Evolutionary conservation across 768 basidiomycete genomes (phyloP).

Genomic region (Mycena metata): DNA sequence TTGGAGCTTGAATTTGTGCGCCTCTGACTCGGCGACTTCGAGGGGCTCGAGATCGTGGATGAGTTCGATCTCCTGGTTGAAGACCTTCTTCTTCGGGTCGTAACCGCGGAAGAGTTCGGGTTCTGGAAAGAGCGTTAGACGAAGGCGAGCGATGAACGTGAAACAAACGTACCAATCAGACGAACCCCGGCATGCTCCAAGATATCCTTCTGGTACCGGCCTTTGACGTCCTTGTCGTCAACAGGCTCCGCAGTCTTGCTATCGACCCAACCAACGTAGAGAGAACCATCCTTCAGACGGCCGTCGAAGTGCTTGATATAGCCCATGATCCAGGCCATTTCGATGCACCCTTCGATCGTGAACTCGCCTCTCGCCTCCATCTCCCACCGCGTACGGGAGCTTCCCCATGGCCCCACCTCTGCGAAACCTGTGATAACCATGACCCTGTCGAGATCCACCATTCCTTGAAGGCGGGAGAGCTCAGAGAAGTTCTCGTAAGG

Average conservation of each 20-base stretch:
- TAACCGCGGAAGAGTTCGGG: constrained; percentile 98
- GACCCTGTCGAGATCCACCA: constrained; percentile 96
- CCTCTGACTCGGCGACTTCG: constrained; percentile 92
- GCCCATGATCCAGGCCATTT: constrained; percentile 99
- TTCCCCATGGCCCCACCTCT: constrained; percentile 99
- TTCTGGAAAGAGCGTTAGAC: constrained; percentile 64
- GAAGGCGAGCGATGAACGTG: neutral
- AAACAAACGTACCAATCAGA: constrained; percentile 79
- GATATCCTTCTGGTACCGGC: constrained; percentile 95
- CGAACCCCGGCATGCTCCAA: constrained; percentile 92
- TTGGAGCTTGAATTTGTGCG: constrained; percentile 94
- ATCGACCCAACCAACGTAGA: constrained; percentile 99
- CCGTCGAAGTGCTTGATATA: constrained; percentile 99
- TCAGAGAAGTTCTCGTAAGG: constrained; percentile 76
- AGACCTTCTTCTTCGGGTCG: constrained; percentile 96
- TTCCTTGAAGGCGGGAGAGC: constrained; percentile 82
- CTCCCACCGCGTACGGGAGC: constrained; percentile 98
- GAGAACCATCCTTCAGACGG: constrained; percentile 90
- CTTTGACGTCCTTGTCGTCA: constrained; percentile 97
- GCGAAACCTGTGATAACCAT: constrained; percentile 96
- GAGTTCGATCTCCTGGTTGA: constrained; percentile 97
- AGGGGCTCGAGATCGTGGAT: constrained; percentile 97
- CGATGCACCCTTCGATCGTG: constrained; percentile 97
- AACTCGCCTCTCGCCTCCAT: constrained; percentile 99
- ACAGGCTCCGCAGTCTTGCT: constrained; percentile 93